Evolutionary conservation across 768 basidiomycete species (phyloP).

Genomic region (Collybia sp.): DNA sequence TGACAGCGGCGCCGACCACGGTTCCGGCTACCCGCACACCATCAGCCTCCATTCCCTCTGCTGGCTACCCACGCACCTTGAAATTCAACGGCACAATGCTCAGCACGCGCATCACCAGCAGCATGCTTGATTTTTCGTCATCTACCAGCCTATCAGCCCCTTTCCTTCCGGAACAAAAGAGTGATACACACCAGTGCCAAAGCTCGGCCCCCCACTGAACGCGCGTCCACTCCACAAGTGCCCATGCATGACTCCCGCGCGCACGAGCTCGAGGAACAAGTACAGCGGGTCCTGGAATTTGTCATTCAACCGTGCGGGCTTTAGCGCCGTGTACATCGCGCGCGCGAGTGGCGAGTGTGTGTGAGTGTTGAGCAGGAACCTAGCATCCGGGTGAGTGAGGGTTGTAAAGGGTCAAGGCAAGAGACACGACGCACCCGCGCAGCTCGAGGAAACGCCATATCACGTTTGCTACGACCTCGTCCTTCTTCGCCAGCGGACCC

Average conservation of each 20-base stretch:
- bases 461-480: slow-evolving; percentile 96
- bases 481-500: slow-evolving; percentile 86
- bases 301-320: slow-evolving; percentile 82
- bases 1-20: slow-evolving; percentile 95
- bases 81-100: slow-evolving; percentile 94
- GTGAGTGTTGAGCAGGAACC: slow-evolving; percentile 87
- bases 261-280: slow-evolving; percentile 89
- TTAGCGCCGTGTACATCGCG: slow-evolving; percentile 84
- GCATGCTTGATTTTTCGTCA: slow-evolving; percentile 90
- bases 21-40: slow-evolving; percentile 53
- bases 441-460: slow-evolving; percentile 98
- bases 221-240: slow-evolving; percentile 84
- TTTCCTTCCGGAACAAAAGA: slow-evolving; percentile 14
- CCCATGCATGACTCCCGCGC: slow-evolving; percentile 96
- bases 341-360: slow-evolving; percentile 86
- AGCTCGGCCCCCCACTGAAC: slow-evolving; percentile 93
- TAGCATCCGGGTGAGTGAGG: slow-evolving; percentile 22
- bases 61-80: slow-evolving; percentile 53
- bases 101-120: slow-evolving; percentile 93
- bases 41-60: slow-evolving; percentile 5
- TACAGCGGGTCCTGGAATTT: slow-evolving; percentile 98
- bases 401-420: slow-evolving; percentile 6
- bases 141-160: slow-evolving; percentile 46
- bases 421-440: slow-evolving; percentile 68
- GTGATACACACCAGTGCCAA: slow-evolving; percentile 68